Base-by-base conservation (phyloP, 805 yeast genomes). In the Ogataea sp. region DNA sequence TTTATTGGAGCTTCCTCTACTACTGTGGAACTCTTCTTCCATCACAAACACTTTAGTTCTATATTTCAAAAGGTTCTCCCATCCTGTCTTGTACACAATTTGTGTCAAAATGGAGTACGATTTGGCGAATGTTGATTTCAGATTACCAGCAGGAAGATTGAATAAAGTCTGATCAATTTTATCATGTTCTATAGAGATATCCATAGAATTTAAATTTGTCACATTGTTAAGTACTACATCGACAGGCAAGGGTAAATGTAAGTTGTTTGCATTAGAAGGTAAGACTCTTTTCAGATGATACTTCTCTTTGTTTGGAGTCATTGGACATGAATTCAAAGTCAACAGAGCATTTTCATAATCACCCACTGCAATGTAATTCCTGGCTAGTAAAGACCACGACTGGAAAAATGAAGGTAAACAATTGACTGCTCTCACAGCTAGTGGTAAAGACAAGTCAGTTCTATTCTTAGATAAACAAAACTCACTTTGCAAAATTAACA, bases 261-360 rank as follows among this genome's bases (percentile, higher is more conserved):
- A 59, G 41, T 70, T 73, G 3, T 74, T 76, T 16, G 66, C 54
- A 20, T 61, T 58, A 17, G 78, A 71, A 21, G 75, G 72, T 10
- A 74, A 73, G 4, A 80, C 70, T 50, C 93, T 65, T 53, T 72
- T 75, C 49, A 82, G 67, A 18, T 70, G 65, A 54, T 67, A 83
- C 45, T 73, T 73, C 49, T 83, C 93, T 52, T 77, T 80, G 51
- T 78, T 76, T 10, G 83, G 74, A 39, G 79, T 79, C 87, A 84
- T 82, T 20, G 94, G 94, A 52, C 89, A 82, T 14, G 90, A 78
- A 51, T 84, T 84, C 47, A 84, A 65, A 1, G 88, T 75, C 41
- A 83, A 60, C 39, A 84, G 64, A 1, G 93, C 84, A 48, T 80
- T 73, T 53, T 83, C 89, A 54, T 76, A 75, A 56, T 82, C 80